A percentile compares a stretch with the other conserved stretches of the same genome.
phyloP scores from a whole-genome alignment of 805 yeast species.

The Kluyveromyces siamensis region DNA sequence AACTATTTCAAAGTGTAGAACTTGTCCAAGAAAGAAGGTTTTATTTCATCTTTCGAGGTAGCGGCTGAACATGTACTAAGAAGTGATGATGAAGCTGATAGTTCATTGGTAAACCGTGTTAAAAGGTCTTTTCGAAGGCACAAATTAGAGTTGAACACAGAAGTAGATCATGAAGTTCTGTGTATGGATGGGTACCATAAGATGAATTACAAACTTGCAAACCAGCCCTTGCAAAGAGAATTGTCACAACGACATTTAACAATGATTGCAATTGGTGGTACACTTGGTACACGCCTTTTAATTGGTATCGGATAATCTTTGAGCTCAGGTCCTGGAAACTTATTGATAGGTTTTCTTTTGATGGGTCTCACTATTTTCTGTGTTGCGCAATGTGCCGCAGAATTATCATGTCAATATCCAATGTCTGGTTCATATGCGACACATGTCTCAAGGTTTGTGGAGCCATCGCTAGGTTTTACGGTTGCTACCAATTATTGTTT shows the following conservation, averaged over 20 bases:
- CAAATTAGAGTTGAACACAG: not conserved
- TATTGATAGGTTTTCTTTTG: constrained; percentile 43
- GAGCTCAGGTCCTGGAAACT: constrained; percentile 60
- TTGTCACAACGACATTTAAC: constrained; percentile 47
- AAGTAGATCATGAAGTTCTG: not conserved
- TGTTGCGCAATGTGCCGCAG: constrained; percentile 56
- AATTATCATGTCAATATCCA: constrained; percentile 50
- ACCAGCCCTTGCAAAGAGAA: constrained; percentile 41
- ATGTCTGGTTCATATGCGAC: constrained; percentile 57
- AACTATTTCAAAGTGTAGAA: no score
- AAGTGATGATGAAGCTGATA: no score
- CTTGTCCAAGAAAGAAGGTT: no score
- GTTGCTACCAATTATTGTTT: constrained; percentile 48
- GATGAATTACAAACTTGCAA: constrained; percentile 7
- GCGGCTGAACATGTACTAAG: no score
- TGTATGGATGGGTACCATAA: constrained; percentile 2
- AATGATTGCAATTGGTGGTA: constrained; percentile 64
- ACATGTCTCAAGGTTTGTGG: constrained; percentile 47
- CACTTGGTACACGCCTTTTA: constrained; percentile 67
- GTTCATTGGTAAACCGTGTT: constrained; percentile 1
- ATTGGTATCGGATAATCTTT: constrained; percentile 61
- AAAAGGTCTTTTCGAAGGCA: constrained; percentile 8
- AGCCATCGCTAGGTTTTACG: constrained; percentile 54
- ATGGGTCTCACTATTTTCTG: constrained; percentile 47
- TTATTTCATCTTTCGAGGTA: no score